phyloP scores from a whole-genome alignment of 768 basidiomycete species.

The Naganishia onofrii region DNA sequence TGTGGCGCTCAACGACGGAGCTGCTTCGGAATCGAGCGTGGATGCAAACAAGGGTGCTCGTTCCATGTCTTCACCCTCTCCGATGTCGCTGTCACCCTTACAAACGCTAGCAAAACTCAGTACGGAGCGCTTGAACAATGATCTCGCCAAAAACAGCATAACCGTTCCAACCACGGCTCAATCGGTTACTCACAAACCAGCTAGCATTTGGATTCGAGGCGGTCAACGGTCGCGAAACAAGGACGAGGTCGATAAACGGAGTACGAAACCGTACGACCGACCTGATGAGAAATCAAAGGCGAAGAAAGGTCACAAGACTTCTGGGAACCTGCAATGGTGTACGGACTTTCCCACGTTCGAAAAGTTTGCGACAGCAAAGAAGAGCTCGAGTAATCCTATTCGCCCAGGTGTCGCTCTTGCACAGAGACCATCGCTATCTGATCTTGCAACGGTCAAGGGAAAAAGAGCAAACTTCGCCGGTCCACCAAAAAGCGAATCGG shows the following conservation, averaged over 20 bases:
- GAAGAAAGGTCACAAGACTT: not conserved
- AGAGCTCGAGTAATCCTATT: not conserved
- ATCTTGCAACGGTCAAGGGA: not conserved
- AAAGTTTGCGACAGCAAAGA: not conserved
- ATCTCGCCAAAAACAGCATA: not conserved
- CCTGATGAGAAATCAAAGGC: not conserved
- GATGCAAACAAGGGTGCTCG: not conserved
- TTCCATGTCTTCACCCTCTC: not conserved
- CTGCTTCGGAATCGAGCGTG: constrained; percentile 6
- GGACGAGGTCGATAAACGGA: not conserved
- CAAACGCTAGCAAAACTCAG: constrained; percentile 13
- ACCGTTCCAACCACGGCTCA: not conserved
- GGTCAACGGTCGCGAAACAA: constrained; percentile 17
- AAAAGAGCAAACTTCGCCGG: not conserved
- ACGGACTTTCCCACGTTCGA: constrained; percentile 16
- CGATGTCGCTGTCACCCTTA: constrained; percentile 12
- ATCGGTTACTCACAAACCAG: not conserved
- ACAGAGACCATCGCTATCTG: not conserved
- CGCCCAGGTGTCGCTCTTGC: not conserved
- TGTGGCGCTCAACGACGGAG: not conserved
- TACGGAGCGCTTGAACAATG: not conserved
- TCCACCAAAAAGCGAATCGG: not conserved
- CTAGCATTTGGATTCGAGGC: constrained; percentile 17
- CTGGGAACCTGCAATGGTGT: not conserved
- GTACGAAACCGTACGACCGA: constrained; percentile 12